These are phyloP conservation scores for Alternaria hordeiaustralica DNA, from an alignment of 2,329 filamentous ascomycete species.

Conservation along the genomic window DNA sequence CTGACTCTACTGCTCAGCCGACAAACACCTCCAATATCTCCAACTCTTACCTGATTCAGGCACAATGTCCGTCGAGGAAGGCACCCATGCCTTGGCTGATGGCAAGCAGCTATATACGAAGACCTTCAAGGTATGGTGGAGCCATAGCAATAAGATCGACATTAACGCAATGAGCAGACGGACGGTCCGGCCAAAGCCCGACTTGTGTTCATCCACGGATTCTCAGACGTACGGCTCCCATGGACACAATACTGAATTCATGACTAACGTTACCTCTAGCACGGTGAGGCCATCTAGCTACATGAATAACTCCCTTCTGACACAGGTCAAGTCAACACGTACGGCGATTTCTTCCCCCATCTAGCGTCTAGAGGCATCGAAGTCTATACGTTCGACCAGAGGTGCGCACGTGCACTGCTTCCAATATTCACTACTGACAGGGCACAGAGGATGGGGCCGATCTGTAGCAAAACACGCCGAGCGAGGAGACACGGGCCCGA, in stretches of 20 bases:
- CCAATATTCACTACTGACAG: slow-evolving; percentile 13
- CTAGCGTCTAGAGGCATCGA: slow-evolving; percentile 76
- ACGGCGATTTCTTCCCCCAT: slow-evolving; percentile 74
- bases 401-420: slow-evolving; percentile 38
- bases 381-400: slow-evolving; percentile 81
- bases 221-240: slow-evolving; percentile 64
- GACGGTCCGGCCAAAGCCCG: slow-evolving; percentile 68
- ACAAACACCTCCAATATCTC: neutral
- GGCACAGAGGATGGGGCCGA: slow-evolving; percentile 76
- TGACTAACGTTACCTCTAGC: slow-evolving; percentile 12
- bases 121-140: slow-evolving; percentile 61
- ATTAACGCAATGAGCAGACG: slow-evolving; percentile 53
- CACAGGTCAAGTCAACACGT: slow-evolving; percentile 65
- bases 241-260: neutral
- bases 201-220: slow-evolving; percentile 85
- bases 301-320: slow-evolving; percentile 15
- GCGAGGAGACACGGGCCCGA: slow-evolving; percentile 76
- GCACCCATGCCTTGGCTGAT: slow-evolving; percentile 59
- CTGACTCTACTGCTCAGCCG: neutral
- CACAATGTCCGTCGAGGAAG: slow-evolving; percentile 56
- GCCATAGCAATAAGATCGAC: slow-evolving; percentile 3
- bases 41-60: neutral
- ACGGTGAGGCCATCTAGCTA: slow-evolving; percentile 10
- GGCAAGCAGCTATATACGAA: slow-evolving; percentile 65
- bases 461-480: slow-evolving; percentile 68